Base-by-base conservation (phyloP, 2,329 filamentous ascomycete species). In the Fusarium falciforme region DNA sequence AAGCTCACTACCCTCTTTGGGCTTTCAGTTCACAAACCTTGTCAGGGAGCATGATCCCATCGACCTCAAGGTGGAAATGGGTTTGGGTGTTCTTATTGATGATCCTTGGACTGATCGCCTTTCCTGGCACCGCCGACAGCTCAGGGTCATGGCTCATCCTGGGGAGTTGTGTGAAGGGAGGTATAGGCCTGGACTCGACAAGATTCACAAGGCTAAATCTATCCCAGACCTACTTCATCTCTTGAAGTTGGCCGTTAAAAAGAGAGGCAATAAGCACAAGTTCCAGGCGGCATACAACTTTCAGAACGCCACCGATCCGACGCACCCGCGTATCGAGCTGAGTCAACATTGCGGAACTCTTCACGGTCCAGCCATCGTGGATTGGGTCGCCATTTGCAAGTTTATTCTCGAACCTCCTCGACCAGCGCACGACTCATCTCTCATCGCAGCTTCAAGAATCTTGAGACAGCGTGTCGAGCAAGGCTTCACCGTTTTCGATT, bases 301-400 rank as follows among this genome's bases (percentile, higher is more conserved):
- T 27, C 38, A 31, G 10, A 22, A 17, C 4, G 36, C 42, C 4
- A 29, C 22, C 12, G 16, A 47, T 11, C 9, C 40, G 8, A 27
- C 25, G 1, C 20, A 35, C 17, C n/a, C 59, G 16, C 52, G 17
- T 33, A 59, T 77, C 14, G 35, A 59, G 38, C 70, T 77, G 33
- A 74, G 67, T 9, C 70, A 77, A 33, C 75, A 77, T 52, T 77
- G 61, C 9, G 68, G 72, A 25, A 74, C 70, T 35, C 66, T 77
- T 1, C 10, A 72, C 22, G 31, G 61, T n/a, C 49, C 42, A 5
- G 64, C 66, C 22, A 74, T 74, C 9, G 9, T 44, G 7, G 58
- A 64, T 25, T 77, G 74, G 75, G 36, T 55, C 22, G 12, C 11
- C 7, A 35, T 77, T 9, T 77, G 75, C 12, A 35, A 55, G 6